These are phyloP conservation scores for Canna indica DNA, from an alignment of 176 grass and related monocot species.

Conservation along the genomic window DNA sequence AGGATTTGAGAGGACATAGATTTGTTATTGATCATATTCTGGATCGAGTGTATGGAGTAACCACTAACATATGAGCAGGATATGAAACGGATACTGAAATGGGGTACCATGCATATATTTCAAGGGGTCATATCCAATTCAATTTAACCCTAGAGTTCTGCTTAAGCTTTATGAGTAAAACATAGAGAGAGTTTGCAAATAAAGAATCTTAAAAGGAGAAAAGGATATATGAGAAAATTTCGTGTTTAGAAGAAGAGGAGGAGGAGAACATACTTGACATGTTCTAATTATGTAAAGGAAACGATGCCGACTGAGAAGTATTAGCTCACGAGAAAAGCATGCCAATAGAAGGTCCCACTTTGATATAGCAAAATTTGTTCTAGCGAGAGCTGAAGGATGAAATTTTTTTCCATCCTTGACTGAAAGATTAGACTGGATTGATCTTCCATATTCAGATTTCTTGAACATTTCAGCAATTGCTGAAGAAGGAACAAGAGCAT, in stretches of 20 bases:
- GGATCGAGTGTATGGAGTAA: no score
- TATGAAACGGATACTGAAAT: no score
- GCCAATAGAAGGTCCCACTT: slow-evolving; percentile 43
- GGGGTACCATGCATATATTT: no score
- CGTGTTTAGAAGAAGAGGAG: background rate
- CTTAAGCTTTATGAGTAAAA: no score
- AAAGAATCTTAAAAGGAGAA: background rate
- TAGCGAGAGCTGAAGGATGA: slow-evolving; percentile 29
- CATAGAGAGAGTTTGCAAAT: background rate
- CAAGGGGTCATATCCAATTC: no score
- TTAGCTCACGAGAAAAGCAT: slow-evolving; percentile 51
- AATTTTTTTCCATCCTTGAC: slow-evolving; percentile 17
- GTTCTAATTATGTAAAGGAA: slow-evolving; percentile 70
- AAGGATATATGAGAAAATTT: background rate
- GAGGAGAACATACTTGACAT: slow-evolving; percentile 45
- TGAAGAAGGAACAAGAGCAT: slow-evolving; percentile 38
- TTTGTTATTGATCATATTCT: no score
- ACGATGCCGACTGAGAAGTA: slow-evolving; percentile 50
- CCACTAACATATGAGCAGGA: no score
- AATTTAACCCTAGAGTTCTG: no score
- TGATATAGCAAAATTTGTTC: slow-evolving; percentile 57
- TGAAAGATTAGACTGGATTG: slow-evolving; percentile 15
- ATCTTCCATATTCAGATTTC: slow-evolving; percentile 41
- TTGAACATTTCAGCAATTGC: slow-evolving; percentile 43
- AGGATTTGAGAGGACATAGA: no score